These are phyloP conservation scores for Clarireedia monteithiana DNA, from an alignment of 2,329 filamentous ascomycete species.

Conservation along the genomic window DNA sequence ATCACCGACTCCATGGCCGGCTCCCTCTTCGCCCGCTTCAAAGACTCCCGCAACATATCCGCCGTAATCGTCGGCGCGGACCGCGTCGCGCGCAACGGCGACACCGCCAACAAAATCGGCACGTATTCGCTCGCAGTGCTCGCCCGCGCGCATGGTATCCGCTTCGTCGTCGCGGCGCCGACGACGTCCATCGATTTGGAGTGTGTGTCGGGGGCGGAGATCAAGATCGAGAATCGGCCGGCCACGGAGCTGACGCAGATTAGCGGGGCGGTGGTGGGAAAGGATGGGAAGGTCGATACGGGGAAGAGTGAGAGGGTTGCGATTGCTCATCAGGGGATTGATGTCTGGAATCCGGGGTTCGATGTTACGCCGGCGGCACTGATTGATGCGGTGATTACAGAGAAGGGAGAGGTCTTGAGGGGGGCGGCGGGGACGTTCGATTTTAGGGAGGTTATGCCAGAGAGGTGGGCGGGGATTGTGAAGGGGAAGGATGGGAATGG, in stretches of 20 bases:
- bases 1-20: constrained; percentile 97
- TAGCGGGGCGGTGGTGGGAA: constrained; percentile 63
- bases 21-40: constrained; percentile 63
- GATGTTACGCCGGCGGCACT: constrained; percentile 85
- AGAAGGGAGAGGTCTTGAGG: constrained; percentile 81
- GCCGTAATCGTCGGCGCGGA: constrained; percentile 94
- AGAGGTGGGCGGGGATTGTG: constrained; percentile 38
- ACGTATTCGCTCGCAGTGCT: constrained; percentile 92
- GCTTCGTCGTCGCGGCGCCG: constrained; percentile 91
- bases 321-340: constrained; percentile 68
- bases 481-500: neutral
- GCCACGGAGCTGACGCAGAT: constrained; percentile 77
- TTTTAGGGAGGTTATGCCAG: constrained; percentile 47
- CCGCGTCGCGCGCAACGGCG: constrained; percentile 89
- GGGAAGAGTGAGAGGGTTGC: constrained; percentile 62
- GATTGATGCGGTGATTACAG: constrained; percentile 92
- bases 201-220: constrained; percentile 69
- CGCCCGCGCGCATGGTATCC: constrained; percentile 78
- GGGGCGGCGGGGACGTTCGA: constrained; percentile 61
- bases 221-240: constrained; percentile 85
- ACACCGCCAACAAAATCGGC: constrained; percentile 98
- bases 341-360: constrained; percentile 95
- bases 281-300: constrained; percentile 56
- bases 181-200: constrained; percentile 87
- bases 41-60: constrained; percentile 58